Percentiles rank a stretch among this genome's conserved stretches.
Conservation (phyloP, 139 green algal genomes). For the Picochlorum sp. region DNA sequence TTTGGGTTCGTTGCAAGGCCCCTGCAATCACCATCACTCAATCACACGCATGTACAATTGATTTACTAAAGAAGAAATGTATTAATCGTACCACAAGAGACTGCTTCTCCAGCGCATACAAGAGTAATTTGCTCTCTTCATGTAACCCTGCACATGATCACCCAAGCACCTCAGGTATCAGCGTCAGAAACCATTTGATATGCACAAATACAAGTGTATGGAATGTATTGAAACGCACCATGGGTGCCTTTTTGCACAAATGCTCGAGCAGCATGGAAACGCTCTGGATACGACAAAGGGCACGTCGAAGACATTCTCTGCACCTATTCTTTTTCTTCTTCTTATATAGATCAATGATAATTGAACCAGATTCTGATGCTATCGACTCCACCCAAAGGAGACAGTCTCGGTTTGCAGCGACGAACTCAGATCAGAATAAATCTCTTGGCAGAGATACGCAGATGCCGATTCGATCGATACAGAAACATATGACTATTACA, state of each 20-base stretch:
- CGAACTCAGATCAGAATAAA: too few relatives aligned
- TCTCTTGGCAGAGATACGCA: too few relatives aligned
- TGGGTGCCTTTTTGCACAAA: conserved; percentile 25
- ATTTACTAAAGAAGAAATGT: neutral
- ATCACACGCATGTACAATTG: neutral
- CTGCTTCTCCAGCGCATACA: conserved; percentile 83
- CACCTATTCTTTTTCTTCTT: neutral
- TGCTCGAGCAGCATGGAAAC: conserved; percentile 37
- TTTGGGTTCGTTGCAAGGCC: conserved; percentile 69
- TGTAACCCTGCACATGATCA: conserved; percentile 35
- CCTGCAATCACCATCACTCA: conserved; percentile 20
- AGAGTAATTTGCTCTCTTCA: conserved; percentile 65
- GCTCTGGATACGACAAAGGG: conserved; percentile 47
- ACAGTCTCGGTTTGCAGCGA: too few relatives aligned
- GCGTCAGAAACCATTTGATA: too few relatives aligned
- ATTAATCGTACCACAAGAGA: conserved; percentile 29
- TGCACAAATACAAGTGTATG: too few relatives aligned
- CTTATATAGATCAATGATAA: too few relatives aligned
- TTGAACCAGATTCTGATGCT: too few relatives aligned
- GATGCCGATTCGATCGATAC: too few relatives aligned
- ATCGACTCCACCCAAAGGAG: too few relatives aligned
- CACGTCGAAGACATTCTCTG: conserved; percentile 18
- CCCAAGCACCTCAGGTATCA: too few relatives aligned
- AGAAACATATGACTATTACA: too few relatives aligned
- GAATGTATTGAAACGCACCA: conserved; percentile 16